These are phyloP conservation scores for Hypoxylon fuscum DNA, from an alignment of 495 filamentous ascomycete genomes.

Conservation along the genomic window DNA sequence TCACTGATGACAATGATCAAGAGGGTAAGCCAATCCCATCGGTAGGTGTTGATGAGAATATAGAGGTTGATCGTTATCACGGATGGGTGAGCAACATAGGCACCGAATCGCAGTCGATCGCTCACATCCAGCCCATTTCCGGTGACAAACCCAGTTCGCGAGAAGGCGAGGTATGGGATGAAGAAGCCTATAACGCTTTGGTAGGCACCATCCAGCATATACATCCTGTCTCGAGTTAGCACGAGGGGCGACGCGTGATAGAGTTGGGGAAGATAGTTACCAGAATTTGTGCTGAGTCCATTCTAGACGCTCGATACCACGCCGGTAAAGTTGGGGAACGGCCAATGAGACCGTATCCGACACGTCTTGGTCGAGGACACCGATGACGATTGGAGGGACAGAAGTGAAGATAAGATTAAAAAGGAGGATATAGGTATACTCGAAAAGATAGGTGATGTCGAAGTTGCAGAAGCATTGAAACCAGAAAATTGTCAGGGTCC, in stretches of 20 bases:
- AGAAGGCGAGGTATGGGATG: constrained; percentile 85
- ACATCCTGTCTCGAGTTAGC: constrained; percentile 68
- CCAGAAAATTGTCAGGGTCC: constrained; percentile 98
- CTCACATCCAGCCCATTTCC: constrained; percentile 73
- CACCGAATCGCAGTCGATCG: constrained; percentile 83
- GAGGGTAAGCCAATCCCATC: constrained; percentile 96
- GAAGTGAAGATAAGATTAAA: constrained; percentile 99
- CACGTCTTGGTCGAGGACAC: constrained; percentile 97
- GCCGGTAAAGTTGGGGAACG: constrained; percentile 93
- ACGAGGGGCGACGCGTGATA: constrained; percentile 17
- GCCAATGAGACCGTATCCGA: constrained; percentile 91
- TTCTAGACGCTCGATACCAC: constrained; percentile 95
- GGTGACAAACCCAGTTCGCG: constrained; percentile 70
- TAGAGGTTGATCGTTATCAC: constrained; percentile 91
- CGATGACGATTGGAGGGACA: constrained; percentile 93
- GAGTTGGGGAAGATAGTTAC: constrained; percentile 58
- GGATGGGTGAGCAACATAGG: constrained; percentile 79
- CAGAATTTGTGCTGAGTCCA: constrained; percentile 98
- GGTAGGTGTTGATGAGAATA: constrained; percentile 93
- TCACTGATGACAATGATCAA: constrained; percentile 83
- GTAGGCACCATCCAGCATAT: constrained; percentile 95
- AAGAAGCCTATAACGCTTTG: constrained; percentile 94
- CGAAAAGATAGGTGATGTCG: constrained; percentile 94
- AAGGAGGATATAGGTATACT: constrained; percentile 95
- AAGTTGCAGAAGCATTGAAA: constrained; percentile 96